Conservation (phyloP, 306 rosid genomes). For the Amphicarpaea edgeworthii region DNA sequence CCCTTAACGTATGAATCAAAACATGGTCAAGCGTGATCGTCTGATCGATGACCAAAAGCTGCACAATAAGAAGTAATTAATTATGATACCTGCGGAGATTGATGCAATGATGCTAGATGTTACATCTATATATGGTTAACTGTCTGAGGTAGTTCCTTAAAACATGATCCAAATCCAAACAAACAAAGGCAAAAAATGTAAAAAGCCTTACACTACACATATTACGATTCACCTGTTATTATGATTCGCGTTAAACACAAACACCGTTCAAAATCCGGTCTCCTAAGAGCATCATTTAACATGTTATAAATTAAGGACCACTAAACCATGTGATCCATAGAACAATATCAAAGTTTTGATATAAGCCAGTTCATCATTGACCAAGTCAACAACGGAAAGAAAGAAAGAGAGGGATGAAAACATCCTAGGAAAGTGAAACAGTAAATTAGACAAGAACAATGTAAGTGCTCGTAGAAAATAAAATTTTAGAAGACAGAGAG, state of each 20-base stretch:
- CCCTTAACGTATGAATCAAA: conserved; percentile 12
- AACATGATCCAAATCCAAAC: conserved; percentile 23
- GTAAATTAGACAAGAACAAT: no score
- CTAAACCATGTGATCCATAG: not conserved
- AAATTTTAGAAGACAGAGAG: no score
- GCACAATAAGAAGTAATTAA: conserved; percentile 4
- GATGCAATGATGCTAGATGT: conserved; percentile 27
- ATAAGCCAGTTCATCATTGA: no score
- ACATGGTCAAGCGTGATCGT: not conserved
- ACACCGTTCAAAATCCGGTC: conserved; percentile 37
- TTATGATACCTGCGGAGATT: not conserved
- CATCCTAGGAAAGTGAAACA: no score
- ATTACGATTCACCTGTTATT: conserved; percentile 11
- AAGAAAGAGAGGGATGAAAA: no score
- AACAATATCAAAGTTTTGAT: no score
- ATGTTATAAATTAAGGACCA: not conserved
- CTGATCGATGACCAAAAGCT: conserved; percentile 3
- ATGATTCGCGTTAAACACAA: conserved; percentile 45
- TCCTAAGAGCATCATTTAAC: conserved; percentile 27
- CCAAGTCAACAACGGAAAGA: no score
- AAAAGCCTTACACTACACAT: conserved; percentile 25
- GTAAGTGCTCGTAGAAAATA: no score
- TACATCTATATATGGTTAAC: conserved; percentile 1
- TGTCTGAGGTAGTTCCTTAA: conserved; percentile 7
- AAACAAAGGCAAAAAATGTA: conserved; percentile 51